Evolutionary conservation across 768 basidiomycete species (phyloP), one percentile per base, ranked within the genome.

Genomic region (Pleurotus cornucopiae): DNA sequence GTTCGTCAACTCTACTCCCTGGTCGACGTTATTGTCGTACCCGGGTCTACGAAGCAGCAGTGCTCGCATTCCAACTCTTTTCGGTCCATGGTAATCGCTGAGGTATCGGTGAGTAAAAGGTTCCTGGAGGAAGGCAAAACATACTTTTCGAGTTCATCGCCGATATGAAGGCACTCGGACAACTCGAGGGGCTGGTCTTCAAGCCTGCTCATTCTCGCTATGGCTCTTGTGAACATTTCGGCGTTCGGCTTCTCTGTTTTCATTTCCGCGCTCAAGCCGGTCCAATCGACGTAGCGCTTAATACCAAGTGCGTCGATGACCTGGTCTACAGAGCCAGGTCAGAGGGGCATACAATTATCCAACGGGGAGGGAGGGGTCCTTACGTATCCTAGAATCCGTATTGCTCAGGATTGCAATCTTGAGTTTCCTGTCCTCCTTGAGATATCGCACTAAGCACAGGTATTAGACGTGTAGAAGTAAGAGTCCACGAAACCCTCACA

Each of bases 201-300:
- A 39, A 1, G 65, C 61, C 12, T 64, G 47, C 6, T 53, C 46
- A 11, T 59, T 56, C 40, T 49, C 49, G 9, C 57, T 23, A 49
- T 70, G 69, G 37, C 73, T 70, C 0, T 70, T 62, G 9, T 69
- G 67, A 88, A 93, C 44, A 92, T 83, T 49, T 79, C 72, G 13
- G 62, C 61, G 1, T 78, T 69, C 0, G 90, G 90, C 67, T 92
- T 93, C 67, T 89, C 88, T 5, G 85, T 61, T 5, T 82, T 78
- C 60, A 83, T 80, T 54, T 82, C 82, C 63, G 88, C 88, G 60
- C 89, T 90, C 26, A 92, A 66, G n/a, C 90, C 58, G 14, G 90
- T 65, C 0, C 84, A 78, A 39, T 74, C 67, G 3, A 90, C 68
- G 53, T 68, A 74, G 4, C 64, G 45, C 9, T 79, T 69, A 60